These are phyloP conservation scores for Colletotrichum musae DNA, from an alignment of 2,329 filamentous ascomycete species.

Conservation along the genomic window DNA sequence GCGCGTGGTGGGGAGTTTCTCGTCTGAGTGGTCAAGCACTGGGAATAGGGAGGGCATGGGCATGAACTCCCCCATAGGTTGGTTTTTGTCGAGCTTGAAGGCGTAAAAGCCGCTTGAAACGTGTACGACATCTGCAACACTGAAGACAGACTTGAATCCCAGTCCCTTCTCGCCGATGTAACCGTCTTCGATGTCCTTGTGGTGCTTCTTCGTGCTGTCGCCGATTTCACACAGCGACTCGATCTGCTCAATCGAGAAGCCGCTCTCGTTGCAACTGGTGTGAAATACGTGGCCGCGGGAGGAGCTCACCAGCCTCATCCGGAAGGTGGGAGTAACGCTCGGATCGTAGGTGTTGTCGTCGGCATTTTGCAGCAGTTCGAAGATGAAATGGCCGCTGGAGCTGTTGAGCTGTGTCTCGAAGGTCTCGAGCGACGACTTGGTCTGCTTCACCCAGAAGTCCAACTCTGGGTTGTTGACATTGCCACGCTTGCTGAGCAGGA, in stretches of 20 bases:
- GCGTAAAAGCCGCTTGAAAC: constrained; percentile 45
- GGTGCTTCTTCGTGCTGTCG: constrained; percentile 60
- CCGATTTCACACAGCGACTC: constrained; percentile 61
- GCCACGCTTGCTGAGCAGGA: too few species aligned
- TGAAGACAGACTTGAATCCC: constrained; percentile 67
- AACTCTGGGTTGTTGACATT: too few species aligned
- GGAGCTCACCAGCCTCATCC: constrained; percentile 50
- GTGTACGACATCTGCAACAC: constrained; percentile 58
- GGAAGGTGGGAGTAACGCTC: constrained; percentile 54
- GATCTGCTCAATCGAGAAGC: constrained; percentile 59
- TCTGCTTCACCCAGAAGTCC: too few species aligned
- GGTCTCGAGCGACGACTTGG: too few species aligned
- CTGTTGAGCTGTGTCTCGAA: too few species aligned
- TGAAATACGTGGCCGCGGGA: too few species aligned
- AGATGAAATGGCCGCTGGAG: constrained; percentile 55
- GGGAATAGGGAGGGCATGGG: neutral
- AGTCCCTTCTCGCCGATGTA: constrained; percentile 68
- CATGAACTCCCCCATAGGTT: neutral
- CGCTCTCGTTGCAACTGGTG: constrained; percentile 66
- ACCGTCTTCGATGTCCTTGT: constrained; percentile 45
- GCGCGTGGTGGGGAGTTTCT: neutral
- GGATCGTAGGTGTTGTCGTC: constrained; percentile 64
- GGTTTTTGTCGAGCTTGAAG: neutral
- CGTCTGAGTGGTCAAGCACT: neutral
- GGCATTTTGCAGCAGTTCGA: constrained; percentile 69